phyloP scores from a whole-genome alignment of 2,329 filamentous ascomycete genomes.

The Chrysosporium keratinophilum region DNA sequence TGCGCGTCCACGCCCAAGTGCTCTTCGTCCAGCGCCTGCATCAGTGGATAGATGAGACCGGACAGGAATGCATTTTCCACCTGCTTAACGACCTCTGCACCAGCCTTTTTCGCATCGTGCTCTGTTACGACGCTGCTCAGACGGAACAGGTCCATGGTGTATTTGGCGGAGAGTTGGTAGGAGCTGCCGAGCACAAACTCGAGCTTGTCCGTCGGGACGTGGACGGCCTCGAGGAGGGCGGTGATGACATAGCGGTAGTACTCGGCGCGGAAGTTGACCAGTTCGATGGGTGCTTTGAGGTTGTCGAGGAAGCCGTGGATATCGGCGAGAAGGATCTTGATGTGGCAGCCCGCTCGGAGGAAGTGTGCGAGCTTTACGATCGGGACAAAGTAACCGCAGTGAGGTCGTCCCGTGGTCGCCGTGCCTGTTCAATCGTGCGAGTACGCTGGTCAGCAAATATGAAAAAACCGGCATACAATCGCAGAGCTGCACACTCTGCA shows the following conservation, averaged over 20 bases:
- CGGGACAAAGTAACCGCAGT: slow-evolving; percentile 78
- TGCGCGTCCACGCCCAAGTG: slow-evolving; percentile 80
- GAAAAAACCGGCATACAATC: neutral
- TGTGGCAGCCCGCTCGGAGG: slow-evolving; percentile 67
- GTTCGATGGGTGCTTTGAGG: slow-evolving; percentile 68
- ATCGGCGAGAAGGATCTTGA: slow-evolving; percentile 61
- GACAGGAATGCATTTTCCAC: slow-evolving; percentile 62
- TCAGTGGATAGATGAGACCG: slow-evolving; percentile 70
- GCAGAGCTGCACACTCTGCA: slow-evolving; percentile 9
- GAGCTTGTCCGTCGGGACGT: slow-evolving; percentile 62
- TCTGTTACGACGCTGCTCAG: slow-evolving; percentile 60
- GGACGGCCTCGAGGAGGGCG: slow-evolving; percentile 57
- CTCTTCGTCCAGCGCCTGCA: slow-evolving; percentile 87
- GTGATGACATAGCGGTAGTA: slow-evolving; percentile 70
- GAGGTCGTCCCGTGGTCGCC: slow-evolving; percentile 70
- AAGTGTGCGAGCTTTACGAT: slow-evolving; percentile 78
- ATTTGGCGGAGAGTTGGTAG: slow-evolving; percentile 58
- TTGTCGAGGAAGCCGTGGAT: slow-evolving; percentile 46
- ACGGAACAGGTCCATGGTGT: slow-evolving; percentile 82
- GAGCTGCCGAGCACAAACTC: slow-evolving; percentile 66
- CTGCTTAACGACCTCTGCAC: slow-evolving; percentile 92
- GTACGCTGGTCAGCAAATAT: neutral
- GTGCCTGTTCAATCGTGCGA: slow-evolving; percentile 64
- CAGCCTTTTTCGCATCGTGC: slow-evolving; percentile 79
- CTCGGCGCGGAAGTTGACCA: slow-evolving; percentile 62